A percentile compares a stretch with the other conserved stretches of the same genome.
Conservation (phyloP, 306 rosid genomes). For the Pterocarpus macrocarpus region DNA sequence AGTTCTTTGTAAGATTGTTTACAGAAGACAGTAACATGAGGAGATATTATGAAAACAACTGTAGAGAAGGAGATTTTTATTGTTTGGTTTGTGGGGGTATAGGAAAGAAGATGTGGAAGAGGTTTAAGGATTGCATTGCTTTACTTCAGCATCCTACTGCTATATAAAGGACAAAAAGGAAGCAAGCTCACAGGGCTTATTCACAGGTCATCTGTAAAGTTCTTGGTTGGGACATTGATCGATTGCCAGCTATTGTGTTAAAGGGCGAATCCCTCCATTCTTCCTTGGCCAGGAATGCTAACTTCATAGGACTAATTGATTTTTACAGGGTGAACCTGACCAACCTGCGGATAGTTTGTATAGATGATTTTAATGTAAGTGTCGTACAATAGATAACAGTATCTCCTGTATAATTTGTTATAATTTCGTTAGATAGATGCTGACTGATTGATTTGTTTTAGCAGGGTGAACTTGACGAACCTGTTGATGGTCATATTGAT, state of each 20-base stretch:
- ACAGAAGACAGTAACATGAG: slow-evolving; percentile 58
- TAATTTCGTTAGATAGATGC: neutral
- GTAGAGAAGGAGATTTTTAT: slow-evolving; percentile 53
- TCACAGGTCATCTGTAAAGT: slow-evolving; percentile 59
- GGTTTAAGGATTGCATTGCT: slow-evolving; percentile 53
- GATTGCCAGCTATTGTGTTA: slow-evolving; percentile 52
- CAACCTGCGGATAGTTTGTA: neutral
- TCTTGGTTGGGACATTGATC: slow-evolving; percentile 66
- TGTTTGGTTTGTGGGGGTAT: slow-evolving; percentile 66
- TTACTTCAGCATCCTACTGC: slow-evolving; percentile 59
- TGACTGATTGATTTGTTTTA: slow-evolving; percentile 16
- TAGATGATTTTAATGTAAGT: slow-evolving; percentile 23
- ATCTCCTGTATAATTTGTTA: slow-evolving; percentile 2
- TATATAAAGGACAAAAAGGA: slow-evolving; percentile 43
- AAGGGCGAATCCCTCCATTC: slow-evolving; percentile 57
- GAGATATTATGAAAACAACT: slow-evolving; percentile 56
- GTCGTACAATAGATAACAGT: neutral
- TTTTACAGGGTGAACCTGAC: slow-evolving; percentile 31
- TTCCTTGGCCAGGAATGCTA: slow-evolving; percentile 35
- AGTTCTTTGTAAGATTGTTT: slow-evolving; percentile 52
- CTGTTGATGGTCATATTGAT: slow-evolving; percentile 7
- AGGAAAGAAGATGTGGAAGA: slow-evolving; percentile 57
- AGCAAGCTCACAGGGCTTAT: slow-evolving; percentile 57
- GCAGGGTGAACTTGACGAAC: slow-evolving; percentile 33
- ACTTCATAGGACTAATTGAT: slow-evolving; percentile 19